phyloP scores from a whole-genome alignment of 768 basidiomycete genomes.

The Pleurotus eryngii region DNA sequence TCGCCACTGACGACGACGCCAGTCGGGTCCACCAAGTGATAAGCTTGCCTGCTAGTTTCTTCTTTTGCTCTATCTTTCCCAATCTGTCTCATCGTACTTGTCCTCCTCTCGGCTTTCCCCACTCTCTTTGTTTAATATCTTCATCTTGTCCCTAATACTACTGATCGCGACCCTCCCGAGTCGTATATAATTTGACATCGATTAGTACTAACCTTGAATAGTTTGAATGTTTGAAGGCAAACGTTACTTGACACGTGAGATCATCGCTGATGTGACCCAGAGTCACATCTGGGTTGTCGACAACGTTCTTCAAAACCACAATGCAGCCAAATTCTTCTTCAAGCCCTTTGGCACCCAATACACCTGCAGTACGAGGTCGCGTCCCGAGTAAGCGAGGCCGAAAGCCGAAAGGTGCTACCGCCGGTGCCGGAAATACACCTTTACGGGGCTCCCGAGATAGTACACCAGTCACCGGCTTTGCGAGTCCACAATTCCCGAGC shows the following conservation, averaged over 20 bases:
- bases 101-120: background rate
- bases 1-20: background rate
- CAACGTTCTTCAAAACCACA: background rate
- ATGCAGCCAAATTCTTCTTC: slow-evolving; percentile 4
- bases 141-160: background rate
- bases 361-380: background rate
- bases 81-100: background rate
- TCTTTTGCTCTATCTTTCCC: background rate
- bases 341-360: background rate
- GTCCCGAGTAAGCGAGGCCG: slow-evolving; percentile 34
- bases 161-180: background rate
- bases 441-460: slow-evolving; percentile 13
- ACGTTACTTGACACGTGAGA: no score
- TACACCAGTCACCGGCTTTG: slow-evolving; percentile 5
- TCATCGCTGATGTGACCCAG: no score
- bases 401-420: slow-evolving; percentile 40
- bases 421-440: slow-evolving; percentile 26
- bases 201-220: background rate
- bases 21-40: background rate
- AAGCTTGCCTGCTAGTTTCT: background rate
- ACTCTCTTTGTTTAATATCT: background rate
- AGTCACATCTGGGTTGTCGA: no score
- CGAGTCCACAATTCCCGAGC: slow-evolving; percentile 29
- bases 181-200: background rate
- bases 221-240: background rate